These are phyloP conservation scores for Pyrrhoderma noxium DNA, from an alignment of 1,284 basidiomycete genomes.

Conservation along the genomic window DNA sequence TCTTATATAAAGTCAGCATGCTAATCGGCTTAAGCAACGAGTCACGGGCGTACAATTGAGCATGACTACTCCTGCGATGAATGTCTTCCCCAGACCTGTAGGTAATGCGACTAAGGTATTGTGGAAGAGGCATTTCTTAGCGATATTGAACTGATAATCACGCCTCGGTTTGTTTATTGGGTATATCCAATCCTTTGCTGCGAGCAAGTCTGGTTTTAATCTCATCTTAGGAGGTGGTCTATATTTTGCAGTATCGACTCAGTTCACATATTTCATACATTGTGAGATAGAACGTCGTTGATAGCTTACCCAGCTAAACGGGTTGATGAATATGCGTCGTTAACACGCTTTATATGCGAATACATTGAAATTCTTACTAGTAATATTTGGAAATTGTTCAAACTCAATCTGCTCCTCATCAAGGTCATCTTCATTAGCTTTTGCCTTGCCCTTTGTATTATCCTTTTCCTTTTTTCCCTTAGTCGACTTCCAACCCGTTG, in stretches of 20 bases:
- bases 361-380: constrained; percentile 37
- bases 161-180: constrained; percentile 86
- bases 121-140: constrained; percentile 79
- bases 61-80: constrained; percentile 97
- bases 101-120: constrained; percentile 95
- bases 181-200: constrained; percentile 85
- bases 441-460: constrained; percentile 30
- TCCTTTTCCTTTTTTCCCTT: constrained; percentile 40
- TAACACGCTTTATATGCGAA: not conserved
- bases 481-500: constrained; percentile 57
- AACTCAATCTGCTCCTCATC: constrained; percentile 57
- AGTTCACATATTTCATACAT: not conserved
- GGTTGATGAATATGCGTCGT: not conserved
- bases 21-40: constrained; percentile 1
- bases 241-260: constrained; percentile 11
- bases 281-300: not conserved
- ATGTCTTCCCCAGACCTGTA: constrained; percentile 97
- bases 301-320: constrained; percentile 45
- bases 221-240: constrained; percentile 71
- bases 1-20: constrained; percentile 35
- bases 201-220: constrained; percentile 65
- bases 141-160: constrained; percentile 95
- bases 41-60: constrained; percentile 52
- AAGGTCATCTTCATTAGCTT: constrained; percentile 37
- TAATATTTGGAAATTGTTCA: constrained; percentile 72